phyloP scores from a whole-genome alignment of 2,329 filamentous ascomycete species.

The Fusarium sp. region DNA sequence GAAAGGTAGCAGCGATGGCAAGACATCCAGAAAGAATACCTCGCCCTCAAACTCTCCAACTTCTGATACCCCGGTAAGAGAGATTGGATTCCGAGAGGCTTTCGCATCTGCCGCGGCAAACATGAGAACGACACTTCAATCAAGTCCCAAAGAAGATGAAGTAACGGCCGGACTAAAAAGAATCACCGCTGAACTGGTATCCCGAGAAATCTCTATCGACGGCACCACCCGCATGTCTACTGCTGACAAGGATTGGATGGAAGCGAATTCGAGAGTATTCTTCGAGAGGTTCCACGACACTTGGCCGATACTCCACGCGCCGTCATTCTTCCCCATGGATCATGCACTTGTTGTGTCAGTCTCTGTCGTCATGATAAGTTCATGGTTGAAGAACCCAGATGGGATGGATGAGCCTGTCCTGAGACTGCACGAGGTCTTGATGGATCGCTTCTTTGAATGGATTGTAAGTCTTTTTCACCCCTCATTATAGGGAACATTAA shows the following conservation, averaged over 20 bases:
- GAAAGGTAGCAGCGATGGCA: conserved; percentile 16
- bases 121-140: conserved; percentile 9
- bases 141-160: conserved; percentile 13
- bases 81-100: neutral
- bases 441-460: conserved; percentile 46
- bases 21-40: conserved; percentile 10
- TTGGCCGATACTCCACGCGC: conserved; percentile 57
- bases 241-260: conserved; percentile 33
- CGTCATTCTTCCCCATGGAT: conserved; percentile 49
- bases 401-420: conserved; percentile 45
- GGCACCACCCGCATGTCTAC: conserved; percentile 9
- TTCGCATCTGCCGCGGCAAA: neutral
- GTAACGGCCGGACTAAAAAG: conserved; percentile 20
- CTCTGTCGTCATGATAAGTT: conserved; percentile 54
- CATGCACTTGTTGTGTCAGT: conserved; percentile 44
- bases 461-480: conserved; percentile 38
- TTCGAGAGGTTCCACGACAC: conserved; percentile 56
- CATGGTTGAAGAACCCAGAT: conserved; percentile 51
- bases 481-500: too few relatives aligned
- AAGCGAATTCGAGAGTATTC: conserved; percentile 47
- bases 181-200: conserved; percentile 11
- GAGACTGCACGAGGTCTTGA: conserved; percentile 49
- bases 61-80: neutral
- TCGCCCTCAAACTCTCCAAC: conserved; percentile 1
- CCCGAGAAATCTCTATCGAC: conserved; percentile 21